A percentile compares a stretch with the other conserved stretches of the same genome.
Evolutionary conservation across 2,329 filamentous ascomycete genomes (phyloP).

Genomic region (Hymenoscyphus linearis): DNA sequence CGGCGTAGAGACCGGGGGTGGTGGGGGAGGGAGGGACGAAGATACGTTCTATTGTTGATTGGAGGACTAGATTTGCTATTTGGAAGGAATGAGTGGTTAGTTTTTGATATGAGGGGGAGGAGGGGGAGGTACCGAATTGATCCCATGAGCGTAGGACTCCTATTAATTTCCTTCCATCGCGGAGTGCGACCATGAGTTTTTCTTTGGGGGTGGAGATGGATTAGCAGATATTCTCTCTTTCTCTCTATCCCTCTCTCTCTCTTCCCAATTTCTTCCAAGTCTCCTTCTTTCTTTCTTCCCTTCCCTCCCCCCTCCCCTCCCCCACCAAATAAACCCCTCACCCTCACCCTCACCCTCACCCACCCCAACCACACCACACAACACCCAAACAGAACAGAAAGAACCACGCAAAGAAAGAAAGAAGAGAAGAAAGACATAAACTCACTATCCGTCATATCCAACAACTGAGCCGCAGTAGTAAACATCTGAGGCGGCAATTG

Average conservation of each 20-base stretch:
- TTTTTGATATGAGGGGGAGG: constrained; percentile 1
- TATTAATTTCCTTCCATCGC: constrained; percentile 90
- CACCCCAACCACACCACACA: not conserved
- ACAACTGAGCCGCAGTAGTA: constrained; percentile 89
- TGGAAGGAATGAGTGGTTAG: constrained; percentile 2
- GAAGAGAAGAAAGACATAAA: constrained; percentile 13
- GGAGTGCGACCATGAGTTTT: constrained; percentile 86
- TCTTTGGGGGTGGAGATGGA: constrained; percentile 48
- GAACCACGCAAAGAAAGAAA: not conserved
- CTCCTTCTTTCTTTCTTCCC: not conserved
- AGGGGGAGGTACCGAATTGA: constrained; percentile 72
- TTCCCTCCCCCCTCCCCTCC: too few relatives aligned
- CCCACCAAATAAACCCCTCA: not conserved
- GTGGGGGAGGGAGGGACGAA: constrained; percentile 45
- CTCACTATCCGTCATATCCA: constrained; percentile 97
- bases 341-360: not conserved
- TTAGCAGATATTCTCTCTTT: not conserved
- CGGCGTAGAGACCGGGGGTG: constrained; percentile 63
- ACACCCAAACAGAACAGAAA: not conserved
- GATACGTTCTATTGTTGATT: constrained; percentile 85
- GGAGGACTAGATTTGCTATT: constrained; percentile 86
- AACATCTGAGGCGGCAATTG: constrained; percentile 94
- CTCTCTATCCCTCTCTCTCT: not conserved
- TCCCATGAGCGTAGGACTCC: constrained; percentile 94
- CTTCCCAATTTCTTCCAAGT: not conserved